A percentile compares a stretch with the other conserved stretches of the same genome.
Evolutionary conservation across 345 rosid species (phyloP).

Genomic region (Salix caprea): DNA sequence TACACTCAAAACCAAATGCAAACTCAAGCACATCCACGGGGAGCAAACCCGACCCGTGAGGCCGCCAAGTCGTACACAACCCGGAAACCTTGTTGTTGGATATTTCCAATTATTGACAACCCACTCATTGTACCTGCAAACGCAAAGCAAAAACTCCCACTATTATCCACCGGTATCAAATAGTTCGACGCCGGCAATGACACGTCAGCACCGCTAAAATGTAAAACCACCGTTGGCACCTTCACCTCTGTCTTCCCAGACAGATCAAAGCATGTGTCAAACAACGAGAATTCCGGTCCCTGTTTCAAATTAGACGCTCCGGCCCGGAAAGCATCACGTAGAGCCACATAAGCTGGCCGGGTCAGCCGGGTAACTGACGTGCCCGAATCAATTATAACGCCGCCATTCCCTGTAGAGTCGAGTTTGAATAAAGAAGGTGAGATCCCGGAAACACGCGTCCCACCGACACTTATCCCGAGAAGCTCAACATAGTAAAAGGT

Average conservation of each 20-base stretch:
- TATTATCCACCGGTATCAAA: conserved; percentile 69
- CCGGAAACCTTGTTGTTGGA: conserved; percentile 97
- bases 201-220: conserved; percentile 63
- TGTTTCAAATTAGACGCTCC: conserved; percentile 45
- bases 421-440: conserved; percentile 68
- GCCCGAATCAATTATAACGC: conserved; percentile 88
- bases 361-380: conserved; percentile 78
- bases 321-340: conserved; percentile 60
- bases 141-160: conserved; percentile 85
- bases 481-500: conserved; percentile 92
- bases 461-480: conserved; percentile 82
- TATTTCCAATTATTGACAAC: conserved; percentile 80
- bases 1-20: not conserved
- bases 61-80: conserved; percentile 68
- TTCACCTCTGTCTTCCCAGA: conserved; percentile 56
- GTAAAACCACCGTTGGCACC: conserved; percentile 75
- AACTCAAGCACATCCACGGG: conserved; percentile 60
- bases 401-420: conserved; percentile 70
- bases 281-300: conserved; percentile 52
- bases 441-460: conserved; percentile 65
- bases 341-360: conserved; percentile 58
- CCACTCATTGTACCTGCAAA: conserved; percentile 90
- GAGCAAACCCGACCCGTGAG: conserved; percentile 80
- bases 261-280: conserved; percentile 83
- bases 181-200: conserved; percentile 89